Percentiles rank a stretch among this genome's conserved stretches.
Conservation (phyloP, 225 moss, liverwort and hornwort genomes). For the Straminergon stramineum region DNA sequence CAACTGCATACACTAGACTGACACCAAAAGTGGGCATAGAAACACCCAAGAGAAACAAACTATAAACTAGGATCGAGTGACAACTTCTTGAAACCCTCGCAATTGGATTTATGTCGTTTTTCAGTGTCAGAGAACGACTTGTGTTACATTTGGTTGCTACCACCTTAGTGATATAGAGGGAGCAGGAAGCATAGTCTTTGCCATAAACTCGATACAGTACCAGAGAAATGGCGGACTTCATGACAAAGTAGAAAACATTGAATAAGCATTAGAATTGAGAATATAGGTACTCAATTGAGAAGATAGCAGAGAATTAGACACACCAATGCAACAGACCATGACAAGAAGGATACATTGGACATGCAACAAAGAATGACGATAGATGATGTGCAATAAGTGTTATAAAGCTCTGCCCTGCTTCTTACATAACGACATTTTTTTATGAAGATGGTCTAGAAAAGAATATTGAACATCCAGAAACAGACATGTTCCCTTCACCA, state of each 20-base stretch:
- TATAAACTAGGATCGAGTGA: no score
- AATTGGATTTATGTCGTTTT: no score
- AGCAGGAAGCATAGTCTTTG: background rate
- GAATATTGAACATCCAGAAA: background rate
- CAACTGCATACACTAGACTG: no score
- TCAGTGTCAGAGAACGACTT: no score
- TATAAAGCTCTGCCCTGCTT: constrained; percentile 8
- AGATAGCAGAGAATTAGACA: background rate
- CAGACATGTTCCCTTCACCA: background rate
- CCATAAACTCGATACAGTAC: background rate
- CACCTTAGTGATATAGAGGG: background rate
- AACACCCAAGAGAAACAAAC: no score
- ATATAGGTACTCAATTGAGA: background rate
- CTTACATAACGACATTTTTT: background rate
- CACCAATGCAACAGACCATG: background rate
- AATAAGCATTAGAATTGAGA: background rate
- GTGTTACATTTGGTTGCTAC: no score
- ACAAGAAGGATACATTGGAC: background rate
- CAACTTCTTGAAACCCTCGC: no score
- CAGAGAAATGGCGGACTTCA: background rate
- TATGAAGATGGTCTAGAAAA: constrained; percentile 1
- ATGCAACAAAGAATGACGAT: background rate
- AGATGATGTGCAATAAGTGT: background rate
- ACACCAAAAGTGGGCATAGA: no score
- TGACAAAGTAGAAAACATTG: background rate